Evolutionary conservation across 345 rosid genomes (phyloP).

Genomic region (Gossypium arboreum): DNA sequence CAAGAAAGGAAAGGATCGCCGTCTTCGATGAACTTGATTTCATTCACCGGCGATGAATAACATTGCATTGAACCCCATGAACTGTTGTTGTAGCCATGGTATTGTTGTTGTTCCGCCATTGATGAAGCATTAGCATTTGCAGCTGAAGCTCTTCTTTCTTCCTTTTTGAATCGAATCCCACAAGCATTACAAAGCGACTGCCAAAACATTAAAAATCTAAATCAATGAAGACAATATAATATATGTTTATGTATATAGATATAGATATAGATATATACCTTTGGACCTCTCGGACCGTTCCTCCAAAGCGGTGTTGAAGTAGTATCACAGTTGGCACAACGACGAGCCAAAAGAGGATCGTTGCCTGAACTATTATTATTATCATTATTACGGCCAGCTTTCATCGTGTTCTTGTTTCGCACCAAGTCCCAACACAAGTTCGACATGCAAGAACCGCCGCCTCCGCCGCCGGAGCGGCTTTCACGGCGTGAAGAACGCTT

Average conservation of each 20-base stretch:
- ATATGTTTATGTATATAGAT: too few relatives aligned
- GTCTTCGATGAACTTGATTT: constrained; percentile 62
- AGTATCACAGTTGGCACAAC: constrained; percentile 90
- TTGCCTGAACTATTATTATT: constrained; percentile 17
- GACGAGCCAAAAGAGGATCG: constrained; percentile 66
- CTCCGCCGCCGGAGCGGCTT: constrained; percentile 21
- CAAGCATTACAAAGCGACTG: constrained; percentile 94
- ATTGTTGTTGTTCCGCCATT: constrained; percentile 37
- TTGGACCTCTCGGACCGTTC: constrained; percentile 72
- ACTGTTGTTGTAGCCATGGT: constrained; percentile 25
- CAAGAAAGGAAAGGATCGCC: constrained; percentile 72
- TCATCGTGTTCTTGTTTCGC: constrained; percentile 36
- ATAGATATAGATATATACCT: constrained; percentile 30
- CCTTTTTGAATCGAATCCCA: constrained; percentile 91
- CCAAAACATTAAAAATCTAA: neutral
- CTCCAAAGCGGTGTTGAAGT: constrained; percentile 91
- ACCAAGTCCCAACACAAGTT: constrained; percentile 56
- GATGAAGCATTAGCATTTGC: constrained; percentile 35
- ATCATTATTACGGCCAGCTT: constrained; percentile 26
- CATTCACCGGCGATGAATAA: constrained; percentile 45
- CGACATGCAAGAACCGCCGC: constrained; percentile 27
- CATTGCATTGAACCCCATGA: constrained; percentile 52
- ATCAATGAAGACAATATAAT: neutral
- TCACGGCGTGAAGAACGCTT: constrained; percentile 26
- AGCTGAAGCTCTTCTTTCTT: constrained; percentile 76